Base-by-base conservation (phyloP, 1,139 yeast species). In the Debaryomycetaceae sp. region DNA sequence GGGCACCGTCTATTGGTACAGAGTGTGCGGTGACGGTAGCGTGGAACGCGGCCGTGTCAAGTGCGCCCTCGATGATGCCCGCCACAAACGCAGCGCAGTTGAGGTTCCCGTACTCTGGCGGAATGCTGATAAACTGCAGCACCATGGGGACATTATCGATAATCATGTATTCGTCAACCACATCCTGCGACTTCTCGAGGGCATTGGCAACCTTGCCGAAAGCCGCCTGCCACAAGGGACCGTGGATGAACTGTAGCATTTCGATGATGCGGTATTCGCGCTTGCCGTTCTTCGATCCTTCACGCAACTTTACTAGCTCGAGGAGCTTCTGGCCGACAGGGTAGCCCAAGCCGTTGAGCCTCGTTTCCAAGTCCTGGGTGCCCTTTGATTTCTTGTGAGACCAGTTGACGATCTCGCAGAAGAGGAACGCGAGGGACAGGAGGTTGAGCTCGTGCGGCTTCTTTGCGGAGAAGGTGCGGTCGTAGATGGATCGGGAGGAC, bases 11-110 rank as follows among this genome's bases (percentile, higher is more conserved):
- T 4, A 69, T 58, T 1, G 87, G 80, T 25, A 79, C 87, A 1
- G 81, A 67, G 48, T 92, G 98, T 1, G 98, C 96, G 5, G 87
- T 74, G 4, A 90, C 98, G 26, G 62, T 65, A 16, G 95, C 93
- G 31, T 74, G 77, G 47, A 87, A 87, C 36, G 77, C 78, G 2
- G 87, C 71, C 12, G 81, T 69, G 40, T 83, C 93, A 32, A 90
- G 58, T 1, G 90, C 79, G 0, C 96, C 97, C 49, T 87, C 95
- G 16, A 90, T 71, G 16, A 90, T 72, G 1, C 98, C 98, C 2
- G 96, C 96, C 2, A 80, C 73, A 44, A 81, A 82, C 1, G 95
- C 87, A 8, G 82, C 78, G 45, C 93, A 81, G 44, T 80, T 82
- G 43, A 85, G 64, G 38, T 77, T 77, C 5, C 82, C 77, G 49